Base-by-base conservation (phyloP, 306 rosid species). In the Pachyrhizus erosus region DNA sequence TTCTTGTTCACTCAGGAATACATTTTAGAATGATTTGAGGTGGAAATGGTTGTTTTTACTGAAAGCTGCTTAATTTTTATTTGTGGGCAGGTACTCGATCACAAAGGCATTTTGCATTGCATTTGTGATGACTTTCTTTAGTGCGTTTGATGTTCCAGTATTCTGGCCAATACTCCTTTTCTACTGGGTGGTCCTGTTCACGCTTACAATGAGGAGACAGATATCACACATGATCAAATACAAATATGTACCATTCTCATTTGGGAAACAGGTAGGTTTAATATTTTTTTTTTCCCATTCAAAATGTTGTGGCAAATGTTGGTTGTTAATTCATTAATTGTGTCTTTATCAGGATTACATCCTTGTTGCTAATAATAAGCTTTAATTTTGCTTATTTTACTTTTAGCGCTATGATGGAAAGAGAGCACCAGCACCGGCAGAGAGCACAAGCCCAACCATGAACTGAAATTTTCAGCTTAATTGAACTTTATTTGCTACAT, bases 111-210 rank as follows among this genome's bases (percentile, higher is more conserved):
- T 96, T 79, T 90, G 93, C 87, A 88, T 96, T 89, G 99, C 96
- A 12, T 92, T 95, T 76, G 84, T 86, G 87, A 89, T 95, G 98
- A 96, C 99, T 61, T 96, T 78, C 92, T 92, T 89, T 90, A 87
- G 86, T 48, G 84, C 69, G 0, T 87, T 87, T 73, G 90, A 87
- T 81, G 85, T 87, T 52, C 99, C 99, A 2, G 99, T 96, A 58
- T 96, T 96, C 76, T 96, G 99, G 99, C 99, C 99, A 17, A 92
- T 96, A 79, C 98, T 96, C 52, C 93, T 96, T 65, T 91, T 96
- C 89, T 96, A 96, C 82, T 96, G 99, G 99, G 81, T 96, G 62
- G 89, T 90, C 49, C 87, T 96, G 13, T 92, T 93, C 84, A 78
- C 88, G 5, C 92, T 91, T 69, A 96, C 99, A 15, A 93, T 96